Conservation (phyloP, 2,329 filamentous ascomycete species). For the Magnaporthiopsis poae region DNA sequence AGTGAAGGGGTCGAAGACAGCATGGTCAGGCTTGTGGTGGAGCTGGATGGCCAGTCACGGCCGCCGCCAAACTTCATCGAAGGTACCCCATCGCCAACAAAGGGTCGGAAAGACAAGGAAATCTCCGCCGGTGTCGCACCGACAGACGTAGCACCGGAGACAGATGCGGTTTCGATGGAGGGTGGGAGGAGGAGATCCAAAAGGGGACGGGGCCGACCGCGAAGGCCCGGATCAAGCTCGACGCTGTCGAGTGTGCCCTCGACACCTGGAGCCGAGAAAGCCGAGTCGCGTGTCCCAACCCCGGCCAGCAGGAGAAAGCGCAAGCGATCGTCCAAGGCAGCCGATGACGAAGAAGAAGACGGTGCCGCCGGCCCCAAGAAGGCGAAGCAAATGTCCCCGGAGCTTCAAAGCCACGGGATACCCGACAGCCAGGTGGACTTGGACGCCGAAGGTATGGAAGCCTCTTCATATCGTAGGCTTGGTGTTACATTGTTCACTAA, state of each 20-base stretch:
- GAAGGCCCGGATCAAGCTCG: conserved; percentile 11
- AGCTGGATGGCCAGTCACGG: conserved; percentile 33
- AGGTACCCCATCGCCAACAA: conserved; percentile 4
- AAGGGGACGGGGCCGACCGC: conserved; percentile 15
- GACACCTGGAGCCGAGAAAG: conserved; percentile 9
- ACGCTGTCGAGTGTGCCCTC: conserved; percentile 9
- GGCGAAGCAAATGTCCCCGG: conserved; percentile 14
- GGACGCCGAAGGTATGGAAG: conserved; percentile 1
- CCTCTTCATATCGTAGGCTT: background rate
- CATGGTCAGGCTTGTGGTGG: conserved; percentile 38
- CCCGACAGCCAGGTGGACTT: conserved; percentile 14
- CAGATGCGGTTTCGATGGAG: conserved; percentile 13
- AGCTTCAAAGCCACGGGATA: conserved; percentile 12
- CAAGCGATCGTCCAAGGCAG: conserved; percentile 19
- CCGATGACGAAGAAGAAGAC: conserved; percentile 10
- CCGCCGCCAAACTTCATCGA: conserved; percentile 11
- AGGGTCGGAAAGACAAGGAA: background rate
- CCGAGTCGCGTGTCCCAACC: conserved; percentile 15
- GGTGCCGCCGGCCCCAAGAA: conserved; percentile 16
- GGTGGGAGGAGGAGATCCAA: conserved; percentile 14
- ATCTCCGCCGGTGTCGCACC: background rate
- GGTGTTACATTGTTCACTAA: background rate
- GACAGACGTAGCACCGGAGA: background rate
- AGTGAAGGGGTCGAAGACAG: conserved; percentile 38
- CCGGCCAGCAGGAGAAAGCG: conserved; percentile 19